These are phyloP conservation scores for Mycena filopes DNA, from an alignment of 768 basidiomycete genomes.

Conservation along the genomic window DNA sequence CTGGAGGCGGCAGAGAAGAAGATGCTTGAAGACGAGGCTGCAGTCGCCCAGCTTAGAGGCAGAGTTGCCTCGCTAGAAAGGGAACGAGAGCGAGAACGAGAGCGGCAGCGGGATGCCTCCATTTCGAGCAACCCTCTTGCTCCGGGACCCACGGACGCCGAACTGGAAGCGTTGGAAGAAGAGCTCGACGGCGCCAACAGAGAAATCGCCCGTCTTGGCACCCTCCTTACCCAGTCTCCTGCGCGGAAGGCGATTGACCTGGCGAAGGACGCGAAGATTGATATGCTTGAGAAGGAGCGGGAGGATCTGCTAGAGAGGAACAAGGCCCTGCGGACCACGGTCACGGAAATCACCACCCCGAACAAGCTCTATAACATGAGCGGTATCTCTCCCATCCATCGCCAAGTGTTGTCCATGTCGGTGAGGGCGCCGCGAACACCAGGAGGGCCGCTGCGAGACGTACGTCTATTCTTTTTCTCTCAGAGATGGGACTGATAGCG, in stretches of 20 bases:
- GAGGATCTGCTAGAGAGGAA: constrained; percentile 81
- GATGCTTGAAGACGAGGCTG: constrained; percentile 71
- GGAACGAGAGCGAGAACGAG: constrained; percentile 69
- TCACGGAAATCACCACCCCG: constrained; percentile 67
- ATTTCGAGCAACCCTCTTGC: constrained; percentile 40
- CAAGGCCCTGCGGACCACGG: constrained; percentile 62
- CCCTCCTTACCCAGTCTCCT: constrained; percentile 75
- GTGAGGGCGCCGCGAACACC: constrained; percentile 80
- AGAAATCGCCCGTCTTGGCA: constrained; percentile 78
- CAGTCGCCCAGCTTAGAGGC: constrained; percentile 58
- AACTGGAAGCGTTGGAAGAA: constrained; percentile 73
- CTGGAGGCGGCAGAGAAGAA: constrained; percentile 79
- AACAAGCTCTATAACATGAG: constrained; percentile 63
- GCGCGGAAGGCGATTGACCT: constrained; percentile 81
- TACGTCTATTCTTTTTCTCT: constrained; percentile 48
- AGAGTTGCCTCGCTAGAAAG: constrained; percentile 68
- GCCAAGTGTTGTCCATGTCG: constrained; percentile 76
- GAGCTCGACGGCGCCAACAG: constrained; percentile 82
- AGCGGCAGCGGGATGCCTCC: constrained; percentile 50
- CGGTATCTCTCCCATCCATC: constrained; percentile 81
- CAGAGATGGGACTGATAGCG: neutral
- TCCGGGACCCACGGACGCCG: constrained; percentile 57
- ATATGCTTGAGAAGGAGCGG: constrained; percentile 79
- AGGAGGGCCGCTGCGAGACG: constrained; percentile 81
- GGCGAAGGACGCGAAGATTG: constrained; percentile 80